Evolutionary conservation across 1,284 basidiomycete species (phyloP).

Genomic region (Amylostereum areolatum): DNA sequence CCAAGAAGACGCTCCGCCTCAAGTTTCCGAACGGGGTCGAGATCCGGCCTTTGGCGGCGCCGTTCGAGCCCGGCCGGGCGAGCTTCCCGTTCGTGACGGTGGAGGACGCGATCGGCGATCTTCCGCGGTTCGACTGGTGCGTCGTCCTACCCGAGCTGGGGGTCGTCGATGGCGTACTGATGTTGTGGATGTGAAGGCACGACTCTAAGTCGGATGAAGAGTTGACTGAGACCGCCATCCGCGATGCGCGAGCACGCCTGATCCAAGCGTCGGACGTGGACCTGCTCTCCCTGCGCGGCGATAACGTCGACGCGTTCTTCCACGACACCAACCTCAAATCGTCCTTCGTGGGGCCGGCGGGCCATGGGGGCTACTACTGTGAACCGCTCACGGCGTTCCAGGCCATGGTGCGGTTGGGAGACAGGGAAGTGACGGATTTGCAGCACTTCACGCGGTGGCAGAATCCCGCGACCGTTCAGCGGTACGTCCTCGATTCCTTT

Average conservation of each 20-base stretch:
- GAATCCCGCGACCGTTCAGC: conserved; percentile 31
- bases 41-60: conserved; percentile 37
- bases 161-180: not conserved
- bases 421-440: conserved; percentile 34
- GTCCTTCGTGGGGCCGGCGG: too few relatives aligned
- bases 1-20: conserved; percentile 28
- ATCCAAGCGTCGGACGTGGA: not conserved
- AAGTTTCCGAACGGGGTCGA: conserved; percentile 32
- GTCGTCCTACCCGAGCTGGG: not conserved
- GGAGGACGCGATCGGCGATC: conserved; percentile 63
- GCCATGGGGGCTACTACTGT: conserved; percentile 32
- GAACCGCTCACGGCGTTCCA: conserved; percentile 51
- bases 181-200: not conserved
- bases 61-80: conserved; percentile 38
- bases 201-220: too few relatives aligned
- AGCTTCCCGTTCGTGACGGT: conserved; percentile 51
- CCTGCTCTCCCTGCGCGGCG: not conserved
- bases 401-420: conserved; percentile 27
- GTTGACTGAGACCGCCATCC: too few relatives aligned
- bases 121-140: conserved; percentile 66
- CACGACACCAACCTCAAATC: conserved; percentile 19
- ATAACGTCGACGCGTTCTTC: conserved; percentile 13
- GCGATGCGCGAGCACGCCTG: too few relatives aligned
- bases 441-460: conserved; percentile 43
- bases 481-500: conserved; percentile 18